A percentile compares a stretch with the other conserved stretches of the same genome.
phyloP scores from a whole-genome alignment of 352 stramenopile species.

The Elongisporangium prolatum region DNA sequence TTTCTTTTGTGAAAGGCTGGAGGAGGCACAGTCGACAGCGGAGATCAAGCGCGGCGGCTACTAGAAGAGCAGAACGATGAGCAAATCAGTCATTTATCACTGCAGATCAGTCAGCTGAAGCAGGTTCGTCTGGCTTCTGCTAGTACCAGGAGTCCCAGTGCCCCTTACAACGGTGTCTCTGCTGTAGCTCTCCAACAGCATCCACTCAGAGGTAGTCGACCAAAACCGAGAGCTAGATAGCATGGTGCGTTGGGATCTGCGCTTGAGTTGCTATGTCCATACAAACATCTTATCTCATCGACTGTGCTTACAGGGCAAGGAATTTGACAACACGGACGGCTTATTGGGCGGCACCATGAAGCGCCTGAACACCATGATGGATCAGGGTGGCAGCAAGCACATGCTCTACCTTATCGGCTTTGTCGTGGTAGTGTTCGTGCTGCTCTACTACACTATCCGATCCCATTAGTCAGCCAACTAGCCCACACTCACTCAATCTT shows the following conservation, averaged over 20 bases:
- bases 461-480: slow-evolving; percentile 37
- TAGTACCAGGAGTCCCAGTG: background rate
- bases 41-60: slow-evolving; percentile 71
- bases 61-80: slow-evolving; percentile 87
- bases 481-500: slow-evolving; percentile 6
- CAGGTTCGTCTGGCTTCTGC: slow-evolving; percentile 34
- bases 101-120: slow-evolving; percentile 85
- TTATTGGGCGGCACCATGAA: slow-evolving; percentile 85
- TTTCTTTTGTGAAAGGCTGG: slow-evolving; percentile 18
- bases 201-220: slow-evolving; percentile 74
- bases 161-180: background rate
- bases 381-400: slow-evolving; percentile 83
- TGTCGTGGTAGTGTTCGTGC: slow-evolving; percentile 80
- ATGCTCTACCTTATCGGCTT: slow-evolving; percentile 86
- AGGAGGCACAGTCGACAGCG: slow-evolving; percentile 37
- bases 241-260: slow-evolving; percentile 47
- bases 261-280: background rate
- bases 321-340: slow-evolving; percentile 83
- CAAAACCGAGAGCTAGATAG: slow-evolving; percentile 79
- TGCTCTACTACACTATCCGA: slow-evolving; percentile 80
- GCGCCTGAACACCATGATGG: slow-evolving; percentile 81
- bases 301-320: slow-evolving; percentile 45
- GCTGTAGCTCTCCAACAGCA: slow-evolving; percentile 63
- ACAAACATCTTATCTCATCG: no score
- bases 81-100: slow-evolving; percentile 83